These are phyloP conservation scores for Nemophila menziesii DNA, from an alignment of 257 asterid species.

Conservation along the genomic window DNA sequence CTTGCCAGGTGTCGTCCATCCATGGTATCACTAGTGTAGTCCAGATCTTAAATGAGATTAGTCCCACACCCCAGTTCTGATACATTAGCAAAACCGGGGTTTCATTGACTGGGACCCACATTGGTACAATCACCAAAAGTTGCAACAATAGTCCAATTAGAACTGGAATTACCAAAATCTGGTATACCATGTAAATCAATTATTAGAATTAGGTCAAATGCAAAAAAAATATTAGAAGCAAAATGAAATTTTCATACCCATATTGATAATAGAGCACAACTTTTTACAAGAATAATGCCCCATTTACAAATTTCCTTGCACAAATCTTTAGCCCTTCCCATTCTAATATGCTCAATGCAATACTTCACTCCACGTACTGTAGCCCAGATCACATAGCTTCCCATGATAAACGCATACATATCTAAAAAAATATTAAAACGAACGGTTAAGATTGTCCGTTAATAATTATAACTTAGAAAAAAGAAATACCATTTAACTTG, in stretches of 20 bases:
- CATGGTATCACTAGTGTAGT: constrained; percentile 97
- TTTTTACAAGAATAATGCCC: constrained; percentile 80
- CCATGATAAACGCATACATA: constrained; percentile 83
- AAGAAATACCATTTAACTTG: constrained; percentile 70
- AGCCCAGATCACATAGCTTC: constrained; percentile 96
- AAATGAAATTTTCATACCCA: too few species aligned
- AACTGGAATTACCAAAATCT: constrained; percentile 87
- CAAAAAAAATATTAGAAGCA: too few species aligned
- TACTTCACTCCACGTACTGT: constrained; percentile 82
- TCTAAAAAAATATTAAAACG: constrained; percentile 30
- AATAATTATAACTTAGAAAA: too few species aligned
- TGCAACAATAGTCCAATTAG: constrained; percentile 88
- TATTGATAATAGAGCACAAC: constrained; percentile 56
- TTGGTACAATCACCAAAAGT: constrained; percentile 90
- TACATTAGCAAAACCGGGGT: constrained; percentile 93
- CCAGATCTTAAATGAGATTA: constrained; percentile 92
- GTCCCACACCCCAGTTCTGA: constrained; percentile 98
- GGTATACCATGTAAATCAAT: constrained; percentile 8
- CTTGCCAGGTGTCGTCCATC: too few species aligned
- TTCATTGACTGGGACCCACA: constrained; percentile 95
- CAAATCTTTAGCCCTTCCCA: constrained; percentile 54
- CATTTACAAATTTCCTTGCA: constrained; percentile 71
- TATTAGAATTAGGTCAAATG: constrained; percentile 6
- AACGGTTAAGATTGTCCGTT: not conserved
- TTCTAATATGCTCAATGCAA: constrained; percentile 56